Base-by-base conservation (phyloP, 495 filamentous ascomycete species). In the Hypoxylon perforatum region DNA sequence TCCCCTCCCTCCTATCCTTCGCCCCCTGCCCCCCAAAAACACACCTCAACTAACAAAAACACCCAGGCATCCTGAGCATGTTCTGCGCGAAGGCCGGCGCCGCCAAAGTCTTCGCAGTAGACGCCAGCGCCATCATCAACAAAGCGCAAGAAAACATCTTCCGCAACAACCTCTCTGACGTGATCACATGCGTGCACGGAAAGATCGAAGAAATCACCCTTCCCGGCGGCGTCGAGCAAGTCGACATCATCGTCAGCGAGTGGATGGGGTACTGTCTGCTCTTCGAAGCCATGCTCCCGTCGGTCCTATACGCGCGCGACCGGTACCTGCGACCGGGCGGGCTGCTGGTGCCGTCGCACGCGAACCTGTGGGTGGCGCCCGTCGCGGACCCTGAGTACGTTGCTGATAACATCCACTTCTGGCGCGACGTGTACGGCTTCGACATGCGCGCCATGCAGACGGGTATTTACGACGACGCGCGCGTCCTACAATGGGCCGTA, bases 191-290 rank as follows among this genome's bases (percentile, higher is more conserved):
- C 19, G 81, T 99, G 49, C 91, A 95, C 78, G 95, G 96, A 46
- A 93, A 93, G 81, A 94, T 99, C 87, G 95, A 99, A 80, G 96
- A 99, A 69, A 93, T 97, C 33, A 69, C 81, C 19, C 88, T 99
- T 21, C 95, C 96, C 1, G 39, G 39, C 39, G 39, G 39, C 19
- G 94, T 94, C 67, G 82, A 85, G 28, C 87, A 96, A 73, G 96
- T 99, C 68, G 95, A 99, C 77, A 94, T 99, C 73, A 99, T 99
- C 80, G 92, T 99, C 63, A 96, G 92, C 28, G 95, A 99, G 81
- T 99, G 95, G 95, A 99, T 99, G 95, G 95, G 95, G 45, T 99
- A 99, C 82, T 96, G 95, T 81, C 86, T 99, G 45, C 87, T 98
- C 41, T 99, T 97, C 81, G 95, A 99, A 84, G 92, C 90, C 81